These are phyloP conservation scores for Scutellaria minor DNA, from an alignment of 257 asterid species.

Conservation along the genomic window DNA sequence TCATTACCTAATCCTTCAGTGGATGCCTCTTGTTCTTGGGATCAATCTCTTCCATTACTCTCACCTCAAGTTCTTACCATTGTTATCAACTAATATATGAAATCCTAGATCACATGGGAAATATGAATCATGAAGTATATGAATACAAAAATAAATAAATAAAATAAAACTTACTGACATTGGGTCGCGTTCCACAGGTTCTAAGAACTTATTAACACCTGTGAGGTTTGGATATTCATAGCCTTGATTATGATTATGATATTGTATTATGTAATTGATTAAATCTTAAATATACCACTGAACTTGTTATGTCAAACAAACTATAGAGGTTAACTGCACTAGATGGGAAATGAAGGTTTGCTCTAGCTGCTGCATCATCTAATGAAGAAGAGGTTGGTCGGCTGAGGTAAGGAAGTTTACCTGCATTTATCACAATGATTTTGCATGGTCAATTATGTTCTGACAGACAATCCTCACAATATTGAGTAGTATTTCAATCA, in stretches of 20 bases:
- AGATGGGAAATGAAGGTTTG: constrained; percentile 97
- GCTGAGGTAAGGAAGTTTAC: constrained; percentile 74
- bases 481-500: too few relatives aligned
- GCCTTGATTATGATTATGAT: constrained; percentile 17
- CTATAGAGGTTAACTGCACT: constrained; percentile 87
- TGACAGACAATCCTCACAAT: too few relatives aligned
- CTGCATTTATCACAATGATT: constrained; percentile 24
- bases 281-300: constrained; percentile 13
- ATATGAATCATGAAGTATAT: too few relatives aligned
- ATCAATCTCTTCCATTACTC: too few relatives aligned
- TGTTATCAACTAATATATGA: too few relatives aligned
- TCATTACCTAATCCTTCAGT: too few relatives aligned
- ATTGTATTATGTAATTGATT: not conserved
- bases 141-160: too few relatives aligned
- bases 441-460: constrained; percentile 23
- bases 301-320: constrained; percentile 34
- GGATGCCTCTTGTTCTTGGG: too few relatives aligned
- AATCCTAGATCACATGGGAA: too few relatives aligned
- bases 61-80: too few relatives aligned
- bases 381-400: constrained; percentile 98
- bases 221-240: constrained; percentile 63
- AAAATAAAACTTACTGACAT: too few relatives aligned
- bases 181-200: too few relatives aligned
- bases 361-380: constrained; percentile 95
- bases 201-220: constrained; percentile 76